Base-by-base conservation (phyloP, 441 rosid genomes). In the Adansonia madagascariensis region DNA sequence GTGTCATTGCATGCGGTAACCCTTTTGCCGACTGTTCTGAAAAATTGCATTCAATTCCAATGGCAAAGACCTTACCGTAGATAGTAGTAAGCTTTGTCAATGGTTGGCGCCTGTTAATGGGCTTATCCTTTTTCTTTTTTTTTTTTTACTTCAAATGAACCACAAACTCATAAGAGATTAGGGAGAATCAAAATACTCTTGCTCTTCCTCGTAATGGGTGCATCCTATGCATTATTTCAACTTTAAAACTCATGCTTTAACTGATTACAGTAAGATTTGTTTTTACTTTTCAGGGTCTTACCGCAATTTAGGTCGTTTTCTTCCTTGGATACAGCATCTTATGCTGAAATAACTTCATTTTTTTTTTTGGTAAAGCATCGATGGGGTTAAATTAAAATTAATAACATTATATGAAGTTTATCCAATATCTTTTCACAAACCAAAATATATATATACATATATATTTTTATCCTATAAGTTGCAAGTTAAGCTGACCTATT, bases 181-280 rank as follows among this genome's bases (percentile, higher is more conserved):
- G 44, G 7, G 6, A 41, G 6, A 41, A 41, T 41, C 44, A 41
- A 41, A 41, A 5, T 41, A 41, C 44, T 41, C 44, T 41, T 41
- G 44, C 44, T 41, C 44, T 41, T 41, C 44, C 8, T 41, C 8
- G 1, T 41, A 6, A 41, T 41, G 68, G 64, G 6, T 18, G 81
- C 55, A 74, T 57, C 81, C 81, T 47, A 15, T 67, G 65, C 59
- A 61, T 44, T 35, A 31, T 70, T 70, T 55, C 55, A 64, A 56
- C 77, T 35, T 82, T 44, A 69, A 39, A 68, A 8, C 57, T 22
- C 75, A 74, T 46, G 47, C 71, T 35, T 57, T 39, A 70, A 15
- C 8, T 2, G 11, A 44, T n/a, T 6, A 11, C 15, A n/a, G 18
- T n/a, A 41, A 41, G 24, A 41, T 65, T 50, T 52, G 56, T 12